A percentile compares a stretch with the other conserved stretches of the same genome.
phyloP scores from a whole-genome alignment of 768 basidiomycete genomes.

The Macrolepiota albuminosa region DNA sequence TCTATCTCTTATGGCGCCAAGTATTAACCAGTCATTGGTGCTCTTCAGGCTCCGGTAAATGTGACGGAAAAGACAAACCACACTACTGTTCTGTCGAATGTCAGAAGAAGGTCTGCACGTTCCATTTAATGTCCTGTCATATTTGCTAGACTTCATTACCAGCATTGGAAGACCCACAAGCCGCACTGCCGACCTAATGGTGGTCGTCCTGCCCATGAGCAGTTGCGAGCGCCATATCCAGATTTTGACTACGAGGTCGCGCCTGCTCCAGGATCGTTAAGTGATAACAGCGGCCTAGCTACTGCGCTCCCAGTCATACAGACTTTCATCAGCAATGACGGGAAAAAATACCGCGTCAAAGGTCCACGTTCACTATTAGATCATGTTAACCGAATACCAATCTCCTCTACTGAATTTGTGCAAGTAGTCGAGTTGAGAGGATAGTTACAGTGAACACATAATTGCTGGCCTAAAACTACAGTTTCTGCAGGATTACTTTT shows the following conservation, averaged over 20 bases:
- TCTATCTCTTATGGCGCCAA: background rate
- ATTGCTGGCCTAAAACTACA: background rate
- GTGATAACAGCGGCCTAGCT: background rate
- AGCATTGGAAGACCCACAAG: background rate
- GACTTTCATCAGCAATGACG: background rate
- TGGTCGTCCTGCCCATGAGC: background rate
- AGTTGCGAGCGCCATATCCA: background rate
- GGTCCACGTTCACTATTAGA: background rate
- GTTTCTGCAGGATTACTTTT: background rate
- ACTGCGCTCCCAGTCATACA: constrained; percentile 1
- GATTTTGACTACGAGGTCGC: background rate
- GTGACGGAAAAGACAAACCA: background rate
- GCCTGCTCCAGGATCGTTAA: background rate
- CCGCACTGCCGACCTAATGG: background rate
- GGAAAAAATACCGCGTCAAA: constrained; percentile 1
- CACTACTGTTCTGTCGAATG: background rate
- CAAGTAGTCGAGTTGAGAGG: background rate
- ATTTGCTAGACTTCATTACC: background rate
- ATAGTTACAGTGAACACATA: background rate
- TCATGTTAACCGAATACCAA: background rate
- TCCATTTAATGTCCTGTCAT: background rate
- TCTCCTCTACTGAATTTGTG: background rate
- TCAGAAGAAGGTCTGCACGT: background rate
- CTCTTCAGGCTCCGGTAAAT: background rate
- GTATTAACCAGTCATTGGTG: background rate